Percentiles rank a stretch among this genome's conserved stretches.
These are phyloP conservation scores for Leishmania amazonensis DNA, from an alignment of 208 protist species.

Conservation along the genomic window DNA sequence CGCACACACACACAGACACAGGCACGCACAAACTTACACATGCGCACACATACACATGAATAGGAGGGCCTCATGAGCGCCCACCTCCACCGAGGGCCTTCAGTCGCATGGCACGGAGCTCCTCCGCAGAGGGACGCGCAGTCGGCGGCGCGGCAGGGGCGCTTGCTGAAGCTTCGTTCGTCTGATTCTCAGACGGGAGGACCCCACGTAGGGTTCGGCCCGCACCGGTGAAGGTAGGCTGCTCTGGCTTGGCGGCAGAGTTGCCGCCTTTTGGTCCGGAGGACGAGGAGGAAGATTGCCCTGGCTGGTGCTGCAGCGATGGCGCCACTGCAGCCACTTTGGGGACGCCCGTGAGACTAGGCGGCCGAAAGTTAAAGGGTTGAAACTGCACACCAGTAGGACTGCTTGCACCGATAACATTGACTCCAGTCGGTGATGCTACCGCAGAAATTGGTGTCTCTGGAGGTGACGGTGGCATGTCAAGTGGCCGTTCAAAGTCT, in stretches of 20 bases:
- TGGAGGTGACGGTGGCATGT: conserved; percentile 82
- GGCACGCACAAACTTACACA: conserved; percentile 13
- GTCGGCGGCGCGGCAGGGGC: conserved; percentile 2
- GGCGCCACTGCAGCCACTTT: not conserved
- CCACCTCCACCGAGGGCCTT: conserved; percentile 12
- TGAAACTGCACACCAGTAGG: conserved; percentile 59
- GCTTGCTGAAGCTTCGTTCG: conserved; percentile 12
- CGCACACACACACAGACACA: conserved; percentile 8
- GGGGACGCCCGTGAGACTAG: conserved; percentile 42
- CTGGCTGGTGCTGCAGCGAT: not conserved
- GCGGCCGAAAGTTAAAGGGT: conserved; percentile 61
- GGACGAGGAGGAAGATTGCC: not conserved
- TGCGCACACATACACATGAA: conserved; percentile 8
- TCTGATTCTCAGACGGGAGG: not conserved
- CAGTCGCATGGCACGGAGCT: conserved; percentile 17
- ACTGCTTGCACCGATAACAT: conserved; percentile 63
- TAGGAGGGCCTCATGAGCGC: not conserved
- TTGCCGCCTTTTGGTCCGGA: not conserved
- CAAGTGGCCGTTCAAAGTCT: conserved; percentile 93
- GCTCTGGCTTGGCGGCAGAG: conserved; percentile 1
- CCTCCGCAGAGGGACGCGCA: conserved; percentile 27
- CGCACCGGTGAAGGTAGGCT: conserved; percentile 25
- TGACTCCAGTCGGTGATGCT: conserved; percentile 28
- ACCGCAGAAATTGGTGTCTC: conserved; percentile 18
- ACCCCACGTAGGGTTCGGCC: conserved; percentile 33